Percentiles rank a stretch among this genome's conserved stretches.
phyloP scores from a whole-genome alignment of 768 basidiomycete species.

The Leccinum uliginosum region DNA sequence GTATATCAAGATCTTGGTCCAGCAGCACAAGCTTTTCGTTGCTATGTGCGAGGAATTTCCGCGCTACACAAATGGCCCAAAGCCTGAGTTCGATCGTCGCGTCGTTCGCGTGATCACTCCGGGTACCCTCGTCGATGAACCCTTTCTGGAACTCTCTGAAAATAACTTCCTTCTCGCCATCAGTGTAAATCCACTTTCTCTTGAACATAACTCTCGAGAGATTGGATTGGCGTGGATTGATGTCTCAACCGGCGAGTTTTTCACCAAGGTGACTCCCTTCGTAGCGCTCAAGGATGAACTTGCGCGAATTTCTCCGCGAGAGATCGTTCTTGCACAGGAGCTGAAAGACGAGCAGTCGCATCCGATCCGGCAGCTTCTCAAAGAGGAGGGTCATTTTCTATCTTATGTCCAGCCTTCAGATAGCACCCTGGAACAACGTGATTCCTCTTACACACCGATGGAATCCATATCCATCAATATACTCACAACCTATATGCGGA shows the following conservation, averaged over 20 bases:
- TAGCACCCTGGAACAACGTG: neutral
- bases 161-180: slow-evolving; percentile 89
- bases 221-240: slow-evolving; percentile 93
- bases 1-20: slow-evolving; percentile 80
- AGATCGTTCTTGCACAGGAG: slow-evolving; percentile 63
- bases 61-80: slow-evolving; percentile 42
- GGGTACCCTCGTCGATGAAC: slow-evolving; percentile 90
- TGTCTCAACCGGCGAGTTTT: slow-evolving; percentile 92
- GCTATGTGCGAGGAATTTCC: slow-evolving; percentile 94
- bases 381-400: slow-evolving; percentile 51
- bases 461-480: slow-evolving; percentile 59
- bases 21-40: slow-evolving; percentile 78
- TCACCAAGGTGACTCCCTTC: slow-evolving; percentile 55
- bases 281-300: slow-evolving; percentile 75
- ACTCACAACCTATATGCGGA: slow-evolving; percentile 60
- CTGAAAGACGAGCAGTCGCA: slow-evolving; percentile 37
- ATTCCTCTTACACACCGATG: slow-evolving; percentile 20
- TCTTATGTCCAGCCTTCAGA: slow-evolving; percentile 38
- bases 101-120: slow-evolving; percentile 88
- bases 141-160: slow-evolving; percentile 79
- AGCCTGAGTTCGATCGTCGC: slow-evolving; percentile 68
- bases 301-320: slow-evolving; percentile 73
- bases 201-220: slow-evolving; percentile 4
- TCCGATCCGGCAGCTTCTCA: slow-evolving; percentile 45
- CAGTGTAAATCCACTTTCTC: slow-evolving; percentile 17